Percentiles rank a stretch among this genome's conserved stretches.
These are phyloP conservation scores for Fusarium kyushuense DNA, from an alignment of 2,329 filamentous ascomycete genomes.

Conservation along the genomic window DNA sequence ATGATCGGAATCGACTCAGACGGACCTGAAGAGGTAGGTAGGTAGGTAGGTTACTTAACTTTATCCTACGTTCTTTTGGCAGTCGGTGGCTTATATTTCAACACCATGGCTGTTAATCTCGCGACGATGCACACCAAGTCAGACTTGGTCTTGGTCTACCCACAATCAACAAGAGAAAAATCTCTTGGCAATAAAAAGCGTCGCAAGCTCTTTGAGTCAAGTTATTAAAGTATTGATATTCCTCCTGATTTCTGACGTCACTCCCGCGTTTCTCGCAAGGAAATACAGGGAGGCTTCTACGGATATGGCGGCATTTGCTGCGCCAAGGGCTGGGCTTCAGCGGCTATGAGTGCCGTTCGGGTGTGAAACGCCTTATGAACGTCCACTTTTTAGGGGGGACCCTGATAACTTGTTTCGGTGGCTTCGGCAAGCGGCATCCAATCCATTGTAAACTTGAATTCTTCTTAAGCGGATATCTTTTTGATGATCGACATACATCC, in stretches of 20 bases:
- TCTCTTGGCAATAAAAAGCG: slow-evolving; percentile 36
- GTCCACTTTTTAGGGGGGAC: slow-evolving; percentile 17
- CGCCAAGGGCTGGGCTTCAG: slow-evolving; percentile 39
- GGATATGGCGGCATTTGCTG: slow-evolving; percentile 38
- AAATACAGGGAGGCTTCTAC: slow-evolving; percentile 18
- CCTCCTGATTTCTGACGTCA: slow-evolving; percentile 42
- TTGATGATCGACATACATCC: slow-evolving; percentile 1
- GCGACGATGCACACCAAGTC: slow-evolving; percentile 1
- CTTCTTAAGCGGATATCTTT: not conserved
- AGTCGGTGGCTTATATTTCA: slow-evolving; percentile 41
- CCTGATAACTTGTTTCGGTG: slow-evolving; percentile 32
- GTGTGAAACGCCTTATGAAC: slow-evolving; percentile 11
- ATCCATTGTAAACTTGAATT: slow-evolving; percentile 3
- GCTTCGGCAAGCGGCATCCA: slow-evolving; percentile 37
- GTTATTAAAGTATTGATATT: slow-evolving; percentile 23
- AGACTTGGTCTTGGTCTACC: slow-evolving; percentile 25
- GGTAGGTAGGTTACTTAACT: not conserved
- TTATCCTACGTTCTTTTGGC: slow-evolving; percentile 10
- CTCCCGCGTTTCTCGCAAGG: slow-evolving; percentile 12
- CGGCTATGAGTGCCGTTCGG: slow-evolving; percentile 35
- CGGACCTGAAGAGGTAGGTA: slow-evolving; percentile 1
- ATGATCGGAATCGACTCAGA: slow-evolving; percentile 2
- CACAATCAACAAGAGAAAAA: slow-evolving; percentile 25
- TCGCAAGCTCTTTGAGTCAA: slow-evolving; percentile 39
- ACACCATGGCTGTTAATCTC: slow-evolving; percentile 18